Evolutionary conservation across 164 flowering plant species (phyloP).

Genomic region (Liriodendron chinense): DNA sequence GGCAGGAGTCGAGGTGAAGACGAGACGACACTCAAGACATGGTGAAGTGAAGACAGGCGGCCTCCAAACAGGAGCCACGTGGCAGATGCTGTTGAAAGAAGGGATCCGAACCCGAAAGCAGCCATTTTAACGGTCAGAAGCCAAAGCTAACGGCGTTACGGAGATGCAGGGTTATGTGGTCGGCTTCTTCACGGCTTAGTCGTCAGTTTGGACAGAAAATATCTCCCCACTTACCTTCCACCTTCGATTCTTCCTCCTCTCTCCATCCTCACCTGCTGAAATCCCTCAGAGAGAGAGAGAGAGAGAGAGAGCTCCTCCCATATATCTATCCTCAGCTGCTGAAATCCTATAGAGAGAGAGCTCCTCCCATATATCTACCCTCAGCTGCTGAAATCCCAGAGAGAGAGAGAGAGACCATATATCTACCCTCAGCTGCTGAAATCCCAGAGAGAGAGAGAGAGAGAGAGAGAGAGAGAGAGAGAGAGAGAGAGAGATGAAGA

Average conservation of each 20-base stretch:
- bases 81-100: not conserved
- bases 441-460: not conserved
- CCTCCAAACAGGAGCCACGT: too few relatives aligned
- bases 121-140: not conserved
- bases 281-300: too few relatives aligned
- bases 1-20: too few relatives aligned
- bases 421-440: not conserved
- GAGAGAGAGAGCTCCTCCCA: too few relatives aligned
- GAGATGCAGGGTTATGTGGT: not conserved
- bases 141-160: not conserved
- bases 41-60: too few relatives aligned
- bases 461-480: constrained; percentile 5
- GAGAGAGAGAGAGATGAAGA: constrained; percentile 35
- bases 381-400: not conserved
- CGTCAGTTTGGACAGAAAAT: not conserved
- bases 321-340: not conserved
- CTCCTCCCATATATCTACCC: not conserved
- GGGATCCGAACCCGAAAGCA: not conserved
- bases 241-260: not conserved
- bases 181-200: not conserved
- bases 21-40: too few relatives aligned
- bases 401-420: too few relatives aligned
- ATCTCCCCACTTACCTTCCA: not conserved
- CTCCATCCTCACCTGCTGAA: not conserved
- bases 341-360: not conserved